Evolutionary conservation across 768 basidiomycete species (phyloP).

Genomic region (Tricholoma saponaceum): DNA sequence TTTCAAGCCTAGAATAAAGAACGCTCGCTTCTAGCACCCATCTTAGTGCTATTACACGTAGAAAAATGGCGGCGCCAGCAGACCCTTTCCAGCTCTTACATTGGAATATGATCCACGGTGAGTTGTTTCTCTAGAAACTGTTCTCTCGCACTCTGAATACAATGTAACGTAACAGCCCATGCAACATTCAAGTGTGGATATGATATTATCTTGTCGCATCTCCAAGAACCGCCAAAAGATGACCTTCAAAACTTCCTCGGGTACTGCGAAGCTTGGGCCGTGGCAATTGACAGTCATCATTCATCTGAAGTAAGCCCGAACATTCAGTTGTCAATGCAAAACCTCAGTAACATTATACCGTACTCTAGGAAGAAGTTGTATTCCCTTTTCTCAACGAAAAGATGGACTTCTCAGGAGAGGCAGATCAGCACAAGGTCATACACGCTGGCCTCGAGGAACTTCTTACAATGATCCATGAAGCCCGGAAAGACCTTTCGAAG

Average conservation of each 20-base stretch:
- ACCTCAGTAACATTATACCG: background rate
- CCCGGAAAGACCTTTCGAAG: conserved; percentile 20
- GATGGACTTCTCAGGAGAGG: conserved; percentile 34
- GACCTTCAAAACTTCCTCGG: conserved; percentile 37
- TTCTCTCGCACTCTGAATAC: background rate
- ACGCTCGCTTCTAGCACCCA: too few relatives aligned
- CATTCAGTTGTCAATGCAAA: background rate
- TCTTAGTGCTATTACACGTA: background rate
- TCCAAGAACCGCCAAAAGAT: conserved; percentile 29
- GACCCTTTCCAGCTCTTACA: conserved; percentile 16
- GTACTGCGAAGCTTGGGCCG: conserved; percentile 34
- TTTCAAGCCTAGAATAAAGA: too few relatives aligned
- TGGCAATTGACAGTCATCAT: conserved; percentile 31
- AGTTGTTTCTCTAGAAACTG: background rate
- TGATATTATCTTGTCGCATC: conserved; percentile 28
- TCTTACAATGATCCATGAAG: conserved; percentile 18
- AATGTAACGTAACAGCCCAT: conserved; percentile 22
- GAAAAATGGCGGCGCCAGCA: conserved; percentile 13
- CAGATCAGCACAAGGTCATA: conserved; percentile 31
- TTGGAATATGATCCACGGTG: conserved; percentile 14
- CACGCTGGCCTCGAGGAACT: conserved; percentile 25
- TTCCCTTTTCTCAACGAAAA: conserved; percentile 33
- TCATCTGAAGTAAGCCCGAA: conserved; percentile 23
- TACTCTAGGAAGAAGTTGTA: conserved; percentile 22
- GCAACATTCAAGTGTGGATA: conserved; percentile 32